phyloP scores from a whole-genome alignment of 2,329 filamentous ascomycete genomes.

The Fusarium sp. region DNA sequence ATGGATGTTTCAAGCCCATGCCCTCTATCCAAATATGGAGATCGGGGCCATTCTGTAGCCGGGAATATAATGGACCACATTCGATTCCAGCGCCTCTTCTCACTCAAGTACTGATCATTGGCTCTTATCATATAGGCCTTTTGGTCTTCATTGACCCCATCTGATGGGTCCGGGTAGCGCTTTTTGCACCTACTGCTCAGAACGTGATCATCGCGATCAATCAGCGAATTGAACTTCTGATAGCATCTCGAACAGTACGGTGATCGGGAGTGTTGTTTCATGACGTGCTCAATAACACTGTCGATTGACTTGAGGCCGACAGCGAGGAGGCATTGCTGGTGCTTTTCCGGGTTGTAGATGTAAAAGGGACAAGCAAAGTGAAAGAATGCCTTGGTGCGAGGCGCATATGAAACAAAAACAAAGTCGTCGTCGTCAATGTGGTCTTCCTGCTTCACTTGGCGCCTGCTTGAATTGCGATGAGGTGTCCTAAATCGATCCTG shows the following conservation, averaged over 20 bases:
- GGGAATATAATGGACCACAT: background rate
- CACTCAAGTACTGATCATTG: background rate
- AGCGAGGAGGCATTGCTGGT: background rate
- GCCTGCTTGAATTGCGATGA: background rate
- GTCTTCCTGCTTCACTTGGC: background rate
- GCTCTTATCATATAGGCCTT: background rate
- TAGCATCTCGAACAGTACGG: background rate
- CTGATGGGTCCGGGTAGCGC: fast-evolving
- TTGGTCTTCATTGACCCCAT: background rate
- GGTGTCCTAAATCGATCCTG: background rate
- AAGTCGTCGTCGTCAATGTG: background rate
- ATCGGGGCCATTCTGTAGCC: background rate
- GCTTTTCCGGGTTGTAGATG: background rate
- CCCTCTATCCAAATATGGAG: background rate
- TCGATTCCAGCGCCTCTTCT: background rate
- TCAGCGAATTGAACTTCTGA: background rate
- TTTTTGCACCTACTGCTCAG: background rate
- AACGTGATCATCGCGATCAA: background rate
- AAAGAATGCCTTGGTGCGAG: background rate
- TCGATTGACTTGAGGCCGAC: background rate
- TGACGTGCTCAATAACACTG: background rate
- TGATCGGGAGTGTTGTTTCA: background rate
- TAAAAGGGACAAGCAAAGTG: background rate
- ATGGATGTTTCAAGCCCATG: background rate
- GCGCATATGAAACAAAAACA: fast-evolving